phyloP scores from a whole-genome alignment of 352 stramenopile genomes.

The Globisporangium splendens region DNA sequence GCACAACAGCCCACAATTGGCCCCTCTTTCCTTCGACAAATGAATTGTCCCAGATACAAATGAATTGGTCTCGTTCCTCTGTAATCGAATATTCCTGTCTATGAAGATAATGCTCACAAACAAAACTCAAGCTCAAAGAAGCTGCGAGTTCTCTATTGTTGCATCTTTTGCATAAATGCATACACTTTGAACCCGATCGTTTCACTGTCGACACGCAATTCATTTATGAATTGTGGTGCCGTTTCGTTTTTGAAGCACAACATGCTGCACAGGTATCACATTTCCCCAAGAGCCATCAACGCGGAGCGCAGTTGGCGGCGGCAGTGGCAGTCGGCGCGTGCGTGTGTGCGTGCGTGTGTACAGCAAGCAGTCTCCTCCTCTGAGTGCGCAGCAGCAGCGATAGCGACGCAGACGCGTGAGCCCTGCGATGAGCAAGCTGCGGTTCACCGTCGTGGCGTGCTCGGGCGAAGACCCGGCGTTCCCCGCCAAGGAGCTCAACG shows the following conservation, averaged over 20 bases:
- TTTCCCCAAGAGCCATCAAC: background rate
- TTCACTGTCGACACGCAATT: background rate
- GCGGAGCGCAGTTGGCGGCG: background rate
- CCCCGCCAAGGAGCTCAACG: slow-evolving; percentile 81
- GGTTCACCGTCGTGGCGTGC: slow-evolving; percentile 79
- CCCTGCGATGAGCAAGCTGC: slow-evolving; percentile 75
- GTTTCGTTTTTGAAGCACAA: slow-evolving; percentile 10
- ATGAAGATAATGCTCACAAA: too few species aligned
- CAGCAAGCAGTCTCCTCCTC: background rate
- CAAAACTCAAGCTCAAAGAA: too few species aligned
- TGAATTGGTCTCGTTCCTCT: too few species aligned
- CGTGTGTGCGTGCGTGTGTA: background rate
- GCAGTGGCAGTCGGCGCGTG: background rate
- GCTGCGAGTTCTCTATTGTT: too few species aligned
- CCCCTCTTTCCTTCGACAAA: background rate
- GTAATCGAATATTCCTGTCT: too few species aligned
- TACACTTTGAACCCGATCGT: too few species aligned
- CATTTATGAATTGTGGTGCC: slow-evolving; percentile 16
- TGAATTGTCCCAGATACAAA: background rate
- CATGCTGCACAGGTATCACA: background rate
- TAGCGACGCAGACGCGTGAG: background rate
- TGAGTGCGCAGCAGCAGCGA: background rate
- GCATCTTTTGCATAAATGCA: too few species aligned
- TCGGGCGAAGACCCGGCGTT: slow-evolving; percentile 87
- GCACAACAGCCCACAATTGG: background rate